phyloP scores from a whole-genome alignment of 2,329 filamentous ascomycete species.

The Ophiostoma perfectum region DNA sequence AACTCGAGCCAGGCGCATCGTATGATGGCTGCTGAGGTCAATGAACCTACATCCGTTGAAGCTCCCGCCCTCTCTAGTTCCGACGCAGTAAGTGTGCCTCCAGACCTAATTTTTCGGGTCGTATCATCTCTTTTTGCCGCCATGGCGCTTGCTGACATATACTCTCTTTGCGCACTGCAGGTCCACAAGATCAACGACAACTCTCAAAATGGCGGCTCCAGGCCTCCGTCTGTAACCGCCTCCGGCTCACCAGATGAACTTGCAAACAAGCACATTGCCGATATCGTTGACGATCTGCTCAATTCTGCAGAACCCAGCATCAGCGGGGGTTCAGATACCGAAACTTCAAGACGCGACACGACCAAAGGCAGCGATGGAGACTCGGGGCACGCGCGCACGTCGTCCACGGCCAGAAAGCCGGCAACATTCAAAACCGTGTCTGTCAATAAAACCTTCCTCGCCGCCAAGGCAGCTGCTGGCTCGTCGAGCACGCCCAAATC shows the following conservation, averaged over 20 bases:
- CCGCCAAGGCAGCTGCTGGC: conserved; percentile 57
- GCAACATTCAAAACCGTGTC: conserved; percentile 78
- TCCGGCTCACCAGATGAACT: conserved; percentile 43
- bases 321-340: conserved; percentile 72
- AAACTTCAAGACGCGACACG: conserved; percentile 57
- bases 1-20: conserved; percentile 42
- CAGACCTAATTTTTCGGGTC: background rate
- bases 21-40: conserved; percentile 62
- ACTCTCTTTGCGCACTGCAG: conserved; percentile 26
- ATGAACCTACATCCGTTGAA: conserved; percentile 49
- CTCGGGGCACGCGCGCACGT: conserved; percentile 53
- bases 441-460: conserved; percentile 77
- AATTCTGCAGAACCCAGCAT: conserved; percentile 62
- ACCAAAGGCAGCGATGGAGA: conserved; percentile 51
- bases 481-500: conserved; percentile 43
- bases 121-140: conserved; percentile 13
- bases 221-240: conserved; percentile 38
- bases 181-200: conserved; percentile 36
- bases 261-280: conserved; percentile 53
- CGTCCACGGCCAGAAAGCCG: conserved; percentile 64
- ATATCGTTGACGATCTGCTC: conserved; percentile 52
- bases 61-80: conserved; percentile 45
- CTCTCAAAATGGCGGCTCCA: conserved; percentile 44
- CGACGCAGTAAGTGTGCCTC: conserved; percentile 37
- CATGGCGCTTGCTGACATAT: conserved; percentile 18